Conservation (phyloP, 345 rosid species). For the Citrus australasica region DNA sequence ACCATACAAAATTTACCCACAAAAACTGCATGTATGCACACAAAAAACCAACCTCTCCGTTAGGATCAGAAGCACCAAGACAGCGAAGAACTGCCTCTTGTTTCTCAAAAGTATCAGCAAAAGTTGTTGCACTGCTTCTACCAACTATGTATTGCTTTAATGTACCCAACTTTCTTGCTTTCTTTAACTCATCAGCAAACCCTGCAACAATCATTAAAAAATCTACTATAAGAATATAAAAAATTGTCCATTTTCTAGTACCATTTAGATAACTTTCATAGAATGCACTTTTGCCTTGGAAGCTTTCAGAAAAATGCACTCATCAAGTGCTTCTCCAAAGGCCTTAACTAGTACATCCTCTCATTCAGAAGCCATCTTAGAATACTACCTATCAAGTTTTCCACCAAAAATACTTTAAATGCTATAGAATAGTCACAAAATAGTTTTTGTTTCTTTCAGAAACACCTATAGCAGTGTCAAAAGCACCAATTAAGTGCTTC, state of each 20-base stretch:
- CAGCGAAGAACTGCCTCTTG: conserved; percentile 75
- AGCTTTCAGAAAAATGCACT: background rate
- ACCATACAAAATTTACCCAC: background rate
- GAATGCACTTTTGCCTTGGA: background rate
- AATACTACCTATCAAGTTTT: background rate
- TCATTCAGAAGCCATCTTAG: background rate
- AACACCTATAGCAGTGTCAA: no score
- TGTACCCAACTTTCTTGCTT: conserved; percentile 61
- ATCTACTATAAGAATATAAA: background rate
- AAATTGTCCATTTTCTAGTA: background rate
- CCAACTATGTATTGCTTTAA: conserved; percentile 80
- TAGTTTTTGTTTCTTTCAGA: no score
- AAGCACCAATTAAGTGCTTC: no score
- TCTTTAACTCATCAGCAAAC: conserved; percentile 78
- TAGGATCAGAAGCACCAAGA: conserved; percentile 63
- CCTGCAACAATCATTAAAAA: conserved; percentile 24
- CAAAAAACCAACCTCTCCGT: conserved; percentile 75
- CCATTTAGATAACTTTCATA: background rate
- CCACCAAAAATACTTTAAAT: background rate
- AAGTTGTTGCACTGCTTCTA: conserved; percentile 83
- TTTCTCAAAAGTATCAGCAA: conserved; percentile 73
- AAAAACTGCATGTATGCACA: background rate
- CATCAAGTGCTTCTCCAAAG: background rate
- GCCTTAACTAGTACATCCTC: background rate
- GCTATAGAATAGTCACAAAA: no score